Percentiles rank a stretch among this genome's conserved stretches.
phyloP scores from a whole-genome alignment of 2,329 filamentous ascomycete genomes.

The Arthrobotrys conoides region DNA sequence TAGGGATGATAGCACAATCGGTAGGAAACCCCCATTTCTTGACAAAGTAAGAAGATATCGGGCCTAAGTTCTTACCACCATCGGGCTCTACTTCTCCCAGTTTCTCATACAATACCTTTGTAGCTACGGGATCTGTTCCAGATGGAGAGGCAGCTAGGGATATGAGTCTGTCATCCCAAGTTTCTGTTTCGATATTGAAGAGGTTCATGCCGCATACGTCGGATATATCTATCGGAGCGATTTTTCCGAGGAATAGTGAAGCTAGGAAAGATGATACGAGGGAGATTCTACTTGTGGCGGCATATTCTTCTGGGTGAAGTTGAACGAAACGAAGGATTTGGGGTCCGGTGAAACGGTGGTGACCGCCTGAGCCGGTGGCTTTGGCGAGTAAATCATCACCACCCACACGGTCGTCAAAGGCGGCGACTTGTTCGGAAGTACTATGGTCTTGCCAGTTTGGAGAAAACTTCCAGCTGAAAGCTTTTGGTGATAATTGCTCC shows the following conservation, averaged over 20 bases:
- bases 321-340: constrained; percentile 91
- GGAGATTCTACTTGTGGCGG: constrained; percentile 84
- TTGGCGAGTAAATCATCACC: constrained; percentile 78
- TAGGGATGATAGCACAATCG: constrained; percentile 83
- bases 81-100: constrained; percentile 85
- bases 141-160: constrained; percentile 74
- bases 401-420: constrained; percentile 82
- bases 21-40: constrained; percentile 79
- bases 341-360: constrained; percentile 97
- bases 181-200: constrained; percentile 84
- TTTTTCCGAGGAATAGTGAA: constrained; percentile 84
- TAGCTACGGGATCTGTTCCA: constrained; percentile 71
- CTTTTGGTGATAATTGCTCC: constrained; percentile 77
- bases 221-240: constrained; percentile 92
- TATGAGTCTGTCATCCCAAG: constrained; percentile 82
- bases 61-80: constrained; percentile 83
- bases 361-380: constrained; percentile 89
- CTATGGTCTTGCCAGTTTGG: constrained; percentile 99
- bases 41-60: constrained; percentile 83
- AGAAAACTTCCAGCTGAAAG: constrained; percentile 86
- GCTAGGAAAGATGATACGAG: constrained; percentile 96
- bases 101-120: constrained; percentile 79
- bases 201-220: constrained; percentile 98
- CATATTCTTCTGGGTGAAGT: constrained; percentile 85
- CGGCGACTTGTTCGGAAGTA: constrained; percentile 90